Conservation (phyloP, 306 rosid species). For the Prunus padus region DNA sequence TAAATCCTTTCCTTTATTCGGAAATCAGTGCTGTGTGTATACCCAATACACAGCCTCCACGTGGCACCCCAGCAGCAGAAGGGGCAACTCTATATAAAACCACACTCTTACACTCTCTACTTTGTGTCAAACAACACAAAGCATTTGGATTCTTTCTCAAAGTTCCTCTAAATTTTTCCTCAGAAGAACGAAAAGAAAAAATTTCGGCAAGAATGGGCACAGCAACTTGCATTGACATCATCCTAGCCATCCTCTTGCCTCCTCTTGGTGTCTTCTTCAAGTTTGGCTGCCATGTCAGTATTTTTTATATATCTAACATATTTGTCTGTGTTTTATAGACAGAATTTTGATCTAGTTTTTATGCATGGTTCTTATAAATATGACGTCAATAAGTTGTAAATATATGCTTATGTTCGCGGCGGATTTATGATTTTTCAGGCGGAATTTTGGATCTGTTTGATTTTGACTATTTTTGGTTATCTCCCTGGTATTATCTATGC, state of each 20-base stretch:
- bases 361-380: too few species aligned
- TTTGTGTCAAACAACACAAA: neutral
- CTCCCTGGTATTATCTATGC: conserved; percentile 81
- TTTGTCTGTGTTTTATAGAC: too few species aligned
- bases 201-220: conserved; percentile 20
- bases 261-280: conserved; percentile 92
- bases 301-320: neutral
- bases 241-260: conserved; percentile 75
- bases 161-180: too few species aligned
- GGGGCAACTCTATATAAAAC: neutral
- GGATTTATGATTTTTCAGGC: conserved; percentile 32
- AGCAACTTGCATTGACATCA: conserved; percentile 55
- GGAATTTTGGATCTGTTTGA: conserved; percentile 84
- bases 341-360: too few species aligned
- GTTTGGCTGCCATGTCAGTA: conserved; percentile 56
- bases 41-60: neutral
- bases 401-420: neutral
- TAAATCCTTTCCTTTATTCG: neutral
- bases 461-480: conserved; percentile 64
- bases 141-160: neutral
- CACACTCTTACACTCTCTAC: neutral
- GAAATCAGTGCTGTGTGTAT: neutral
- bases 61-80: neutral
- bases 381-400: neutral
- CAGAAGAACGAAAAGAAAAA: neutral